Conservation (phyloP, 176 grass and related monocot species). For the Oryza longistaminata region DNA sequence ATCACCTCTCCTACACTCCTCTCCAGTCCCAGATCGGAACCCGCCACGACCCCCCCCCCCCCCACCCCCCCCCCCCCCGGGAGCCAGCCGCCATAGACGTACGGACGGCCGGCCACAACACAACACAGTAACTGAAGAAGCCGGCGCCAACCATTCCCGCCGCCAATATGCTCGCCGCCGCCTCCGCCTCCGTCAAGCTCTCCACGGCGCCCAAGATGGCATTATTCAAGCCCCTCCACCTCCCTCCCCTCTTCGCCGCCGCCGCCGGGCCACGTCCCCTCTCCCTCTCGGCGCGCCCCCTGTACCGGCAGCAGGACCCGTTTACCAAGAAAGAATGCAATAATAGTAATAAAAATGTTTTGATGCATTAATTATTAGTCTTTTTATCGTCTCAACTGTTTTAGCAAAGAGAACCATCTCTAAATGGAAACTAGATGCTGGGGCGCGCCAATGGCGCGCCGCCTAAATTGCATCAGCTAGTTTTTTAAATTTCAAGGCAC, state of each 20-base stretch:
- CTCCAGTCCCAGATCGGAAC: not conserved
- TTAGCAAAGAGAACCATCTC: too few species aligned
- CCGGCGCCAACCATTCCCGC: not conserved
- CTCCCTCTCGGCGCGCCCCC: conserved; percentile 44
- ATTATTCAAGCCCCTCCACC: conserved; percentile 48
- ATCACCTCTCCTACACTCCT: not conserved
- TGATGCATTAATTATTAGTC: too few species aligned
- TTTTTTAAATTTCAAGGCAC: too few species aligned
- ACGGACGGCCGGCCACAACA: not conserved
- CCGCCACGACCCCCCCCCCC: not conserved
- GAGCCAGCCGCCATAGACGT: not conserved
- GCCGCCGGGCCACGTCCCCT: not conserved
- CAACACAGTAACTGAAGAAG: not conserved
- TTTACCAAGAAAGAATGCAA: too few species aligned
- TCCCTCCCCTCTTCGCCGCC: conserved; percentile 41
- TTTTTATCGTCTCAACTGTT: too few species aligned
- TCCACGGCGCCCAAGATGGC: conserved; percentile 10
- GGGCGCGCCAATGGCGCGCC: too few species aligned
- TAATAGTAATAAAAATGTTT: too few species aligned
- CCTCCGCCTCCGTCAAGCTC: conserved; percentile 40
- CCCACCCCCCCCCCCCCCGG: too few species aligned
- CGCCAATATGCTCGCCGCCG: conserved; percentile 38
- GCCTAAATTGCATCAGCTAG: too few species aligned
- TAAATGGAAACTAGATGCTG: too few species aligned
- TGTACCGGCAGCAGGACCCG: conserved; percentile 60